A percentile compares a stretch with the other conserved stretches of the same genome.
These are phyloP conservation scores for Fusarium aywerte DNA, from an alignment of 2,329 filamentous ascomycete genomes.

Conservation along the genomic window DNA sequence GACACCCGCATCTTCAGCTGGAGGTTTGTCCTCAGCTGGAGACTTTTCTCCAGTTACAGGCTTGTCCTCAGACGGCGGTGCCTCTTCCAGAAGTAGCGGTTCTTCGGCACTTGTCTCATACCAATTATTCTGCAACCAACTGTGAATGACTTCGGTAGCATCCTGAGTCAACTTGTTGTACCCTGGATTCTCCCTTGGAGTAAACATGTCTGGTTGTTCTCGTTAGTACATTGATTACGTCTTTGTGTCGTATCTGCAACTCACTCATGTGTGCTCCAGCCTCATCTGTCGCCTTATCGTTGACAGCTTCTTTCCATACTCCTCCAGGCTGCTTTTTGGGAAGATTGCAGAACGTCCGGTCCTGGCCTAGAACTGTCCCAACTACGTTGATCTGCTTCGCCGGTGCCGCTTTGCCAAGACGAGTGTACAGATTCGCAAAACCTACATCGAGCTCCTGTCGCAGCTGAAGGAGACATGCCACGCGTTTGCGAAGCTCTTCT, in stretches of 20 bases:
- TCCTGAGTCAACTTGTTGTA: slow-evolving; percentile 74
- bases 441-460: slow-evolving; percentile 74
- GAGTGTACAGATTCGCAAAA: slow-evolving; percentile 88
- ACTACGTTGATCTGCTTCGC: slow-evolving; percentile 64
- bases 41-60: not conserved
- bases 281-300: slow-evolving; percentile 83
- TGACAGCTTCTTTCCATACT: slow-evolving; percentile 77
- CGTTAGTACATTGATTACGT: slow-evolving; percentile 7
- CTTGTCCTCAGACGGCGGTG: slow-evolving; percentile 8
- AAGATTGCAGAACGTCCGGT: slow-evolving; percentile 90
- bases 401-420: slow-evolving; percentile 76
- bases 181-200: slow-evolving; percentile 75
- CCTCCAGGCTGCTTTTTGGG: slow-evolving; percentile 67
- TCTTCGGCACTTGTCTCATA: slow-evolving; percentile 65
- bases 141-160: slow-evolving; percentile 71
- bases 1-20: not conserved
- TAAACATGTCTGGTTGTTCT: slow-evolving; percentile 72
- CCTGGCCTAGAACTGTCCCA: slow-evolving; percentile 69
- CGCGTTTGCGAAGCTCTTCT: slow-evolving; percentile 80
- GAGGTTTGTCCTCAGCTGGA: not conserved
- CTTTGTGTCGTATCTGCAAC: slow-evolving; percentile 43
- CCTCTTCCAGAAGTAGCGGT: slow-evolving; percentile 41
- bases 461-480: slow-evolving; percentile 74
- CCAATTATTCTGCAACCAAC: slow-evolving; percentile 74
- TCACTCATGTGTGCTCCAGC: slow-evolving; percentile 79